Conservation (phyloP, 139 green algal species). For the Yamagishiella unicocca region DNA sequence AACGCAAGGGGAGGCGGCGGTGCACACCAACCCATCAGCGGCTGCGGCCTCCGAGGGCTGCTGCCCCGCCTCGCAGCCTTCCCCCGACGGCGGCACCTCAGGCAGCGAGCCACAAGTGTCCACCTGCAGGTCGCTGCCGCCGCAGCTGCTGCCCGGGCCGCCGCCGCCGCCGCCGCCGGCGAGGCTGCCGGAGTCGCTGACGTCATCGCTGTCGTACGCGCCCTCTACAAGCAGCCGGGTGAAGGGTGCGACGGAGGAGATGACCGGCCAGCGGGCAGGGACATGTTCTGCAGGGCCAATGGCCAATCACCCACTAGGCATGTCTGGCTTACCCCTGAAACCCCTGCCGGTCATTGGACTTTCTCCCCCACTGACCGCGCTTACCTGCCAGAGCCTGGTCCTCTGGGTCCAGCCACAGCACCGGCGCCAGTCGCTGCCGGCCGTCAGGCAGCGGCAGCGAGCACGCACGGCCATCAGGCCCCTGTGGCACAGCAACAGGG, state of each 20-base stretch:
- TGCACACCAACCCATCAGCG: no score
- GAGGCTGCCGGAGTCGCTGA: not conserved
- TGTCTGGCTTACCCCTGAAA: no score
- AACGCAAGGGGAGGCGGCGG: no score
- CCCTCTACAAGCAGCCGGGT: not conserved
- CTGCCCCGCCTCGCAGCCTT: not conserved
- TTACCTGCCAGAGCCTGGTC: constrained; percentile 1
- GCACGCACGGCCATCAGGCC: not conserved
- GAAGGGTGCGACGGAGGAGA: no score
- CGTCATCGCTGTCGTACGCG: not conserved
- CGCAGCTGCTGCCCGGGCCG: not conserved
- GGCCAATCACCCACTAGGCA: no score
- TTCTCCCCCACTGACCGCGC: not conserved
- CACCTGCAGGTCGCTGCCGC: not conserved
- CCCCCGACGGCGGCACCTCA: not conserved
- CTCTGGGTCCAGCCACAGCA: constrained; percentile 12
- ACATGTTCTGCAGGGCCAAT: no score
- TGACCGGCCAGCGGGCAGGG: no score
- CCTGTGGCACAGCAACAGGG: no score
- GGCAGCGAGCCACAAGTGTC: not conserved
- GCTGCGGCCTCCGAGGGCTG: no score
- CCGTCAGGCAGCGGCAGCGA: not conserved
- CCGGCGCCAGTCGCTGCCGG: not conserved
- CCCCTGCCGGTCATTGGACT: no score
- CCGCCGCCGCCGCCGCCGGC: not conserved